phyloP scores from a whole-genome alignment of 108 stramenopile species.

The Seminavis robusta region DNA sequence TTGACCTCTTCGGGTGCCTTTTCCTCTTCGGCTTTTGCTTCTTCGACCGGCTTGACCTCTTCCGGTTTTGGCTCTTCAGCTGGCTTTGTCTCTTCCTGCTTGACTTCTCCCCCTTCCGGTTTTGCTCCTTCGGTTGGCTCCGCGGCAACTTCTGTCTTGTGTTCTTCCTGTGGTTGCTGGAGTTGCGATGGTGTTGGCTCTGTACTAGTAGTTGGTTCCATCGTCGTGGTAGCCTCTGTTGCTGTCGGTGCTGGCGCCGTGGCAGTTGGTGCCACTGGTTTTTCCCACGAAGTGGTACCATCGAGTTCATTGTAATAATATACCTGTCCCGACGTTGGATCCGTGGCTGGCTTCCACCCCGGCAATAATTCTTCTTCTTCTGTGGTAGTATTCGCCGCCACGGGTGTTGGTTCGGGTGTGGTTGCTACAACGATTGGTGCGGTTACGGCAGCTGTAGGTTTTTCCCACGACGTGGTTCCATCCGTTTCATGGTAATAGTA shows the following conservation, averaged over 20 bases:
- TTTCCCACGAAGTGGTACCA: slow-evolving; percentile 53
- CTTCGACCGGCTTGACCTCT: background rate
- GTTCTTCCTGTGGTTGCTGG: background rate
- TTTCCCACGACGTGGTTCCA: slow-evolving; percentile 66
- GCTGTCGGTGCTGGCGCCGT: slow-evolving; percentile 8
- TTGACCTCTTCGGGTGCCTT: slow-evolving; percentile 24
- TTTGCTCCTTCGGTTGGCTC: background rate
- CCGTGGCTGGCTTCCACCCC: slow-evolving; percentile 40
- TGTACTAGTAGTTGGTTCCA: background rate
- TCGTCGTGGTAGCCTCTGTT: slow-evolving; percentile 5
- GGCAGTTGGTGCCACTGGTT: slow-evolving; percentile 6
- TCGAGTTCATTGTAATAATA: slow-evolving; percentile 56
- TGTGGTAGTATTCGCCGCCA: no score
- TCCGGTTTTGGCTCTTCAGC: slow-evolving; percentile 1
- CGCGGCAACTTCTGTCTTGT: background rate
- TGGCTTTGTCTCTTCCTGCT: background rate
- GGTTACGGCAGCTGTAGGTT: slow-evolving; percentile 52
- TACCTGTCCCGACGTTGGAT: slow-evolving; percentile 34
- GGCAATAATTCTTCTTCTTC: no score
- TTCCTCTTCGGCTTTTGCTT: background rate
- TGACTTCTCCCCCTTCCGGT: background rate
- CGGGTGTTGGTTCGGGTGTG: no score
- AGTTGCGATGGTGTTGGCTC: background rate
- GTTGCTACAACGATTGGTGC: no score
- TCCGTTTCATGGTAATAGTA: slow-evolving; percentile 73